phyloP scores from a whole-genome alignment of 441 rosid genomes.

The Syzygium syzygioides region DNA sequence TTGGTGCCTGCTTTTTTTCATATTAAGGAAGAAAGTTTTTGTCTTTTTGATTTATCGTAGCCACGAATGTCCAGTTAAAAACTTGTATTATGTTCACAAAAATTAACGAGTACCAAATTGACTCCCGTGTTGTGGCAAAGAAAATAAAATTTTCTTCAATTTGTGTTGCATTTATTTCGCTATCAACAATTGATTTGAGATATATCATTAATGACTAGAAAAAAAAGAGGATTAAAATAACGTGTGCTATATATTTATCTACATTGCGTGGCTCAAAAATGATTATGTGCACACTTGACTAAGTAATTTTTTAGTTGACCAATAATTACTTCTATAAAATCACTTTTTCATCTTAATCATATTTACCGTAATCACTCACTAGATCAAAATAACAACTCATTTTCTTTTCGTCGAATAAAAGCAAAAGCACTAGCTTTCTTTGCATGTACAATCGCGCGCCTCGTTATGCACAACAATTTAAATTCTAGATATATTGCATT shows the following conservation, averaged over 20 bases:
- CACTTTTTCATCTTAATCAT: not conserved
- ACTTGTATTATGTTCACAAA: not conserved
- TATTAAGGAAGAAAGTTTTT: not conserved
- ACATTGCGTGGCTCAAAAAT: too few relatives aligned
- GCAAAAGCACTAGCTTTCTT: not conserved
- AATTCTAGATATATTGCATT: not conserved
- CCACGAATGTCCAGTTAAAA: not conserved
- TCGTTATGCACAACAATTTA: not conserved
- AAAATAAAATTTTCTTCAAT: too few relatives aligned
- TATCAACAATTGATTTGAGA: not conserved
- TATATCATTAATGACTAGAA: not conserved
- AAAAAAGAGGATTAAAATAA: not conserved
- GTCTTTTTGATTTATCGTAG: not conserved
- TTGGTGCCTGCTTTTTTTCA: not conserved
- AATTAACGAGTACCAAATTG: not conserved
- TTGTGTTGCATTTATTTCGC: too few relatives aligned
- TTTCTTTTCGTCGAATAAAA: not conserved
- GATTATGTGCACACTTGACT: not conserved
- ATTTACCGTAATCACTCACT: not conserved
- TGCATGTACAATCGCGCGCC: too few relatives aligned
- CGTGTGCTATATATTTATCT: too few relatives aligned
- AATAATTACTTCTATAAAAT: not conserved
- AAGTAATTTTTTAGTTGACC: not conserved
- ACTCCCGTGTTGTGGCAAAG: not conserved
- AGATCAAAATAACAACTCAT: accelerated